These are phyloP conservation scores for Haplographium delicatum DNA, from an alignment of 495 filamentous ascomycete genomes.

Conservation along the genomic window DNA sequence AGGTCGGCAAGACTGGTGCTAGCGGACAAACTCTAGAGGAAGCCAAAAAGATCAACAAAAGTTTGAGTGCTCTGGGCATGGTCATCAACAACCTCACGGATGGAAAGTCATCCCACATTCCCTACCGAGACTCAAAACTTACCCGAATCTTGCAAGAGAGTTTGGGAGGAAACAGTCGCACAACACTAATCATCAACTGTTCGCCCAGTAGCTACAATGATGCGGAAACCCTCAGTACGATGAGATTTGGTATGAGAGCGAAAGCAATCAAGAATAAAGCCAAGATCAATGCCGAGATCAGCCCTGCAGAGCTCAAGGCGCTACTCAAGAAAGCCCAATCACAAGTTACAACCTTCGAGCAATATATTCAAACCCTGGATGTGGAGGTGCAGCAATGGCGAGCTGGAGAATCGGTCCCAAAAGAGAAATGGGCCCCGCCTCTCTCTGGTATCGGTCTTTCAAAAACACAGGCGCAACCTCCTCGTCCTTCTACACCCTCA, in stretches of 20 bases:
- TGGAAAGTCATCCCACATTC: conserved; percentile 95
- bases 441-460: conserved; percentile 46
- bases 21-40: conserved; percentile 97
- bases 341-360: conserved; percentile 83
- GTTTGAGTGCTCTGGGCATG: conserved; percentile 95
- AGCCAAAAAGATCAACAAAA: conserved; percentile 99
- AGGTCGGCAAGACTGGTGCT: conserved; percentile 97
- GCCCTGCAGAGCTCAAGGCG: conserved; percentile 87
- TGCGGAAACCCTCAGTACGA: conserved; percentile 85
- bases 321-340: conserved; percentile 86
- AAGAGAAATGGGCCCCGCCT: conserved; percentile 70
- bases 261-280: conserved; percentile 99
- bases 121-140: conserved; percentile 97
- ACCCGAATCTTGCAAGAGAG: conserved; percentile 96
- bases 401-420: conserved; percentile 80
- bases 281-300: conserved; percentile 97
- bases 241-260: conserved; percentile 92
- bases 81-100: conserved; percentile 98
- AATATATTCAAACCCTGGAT: conserved; percentile 79
- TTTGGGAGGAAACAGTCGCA: conserved; percentile 92
- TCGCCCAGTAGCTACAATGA: conserved; percentile 98
- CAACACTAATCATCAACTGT: conserved; percentile 96
- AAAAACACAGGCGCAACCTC: conserved; percentile 54
- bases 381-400: conserved; percentile 83
- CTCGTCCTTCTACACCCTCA: conserved; percentile 77